These are phyloP conservation scores for Chaetomiaceae sp. DNA, from an alignment of 2,329 filamentous ascomycete genomes.

Conservation along the genomic window DNA sequence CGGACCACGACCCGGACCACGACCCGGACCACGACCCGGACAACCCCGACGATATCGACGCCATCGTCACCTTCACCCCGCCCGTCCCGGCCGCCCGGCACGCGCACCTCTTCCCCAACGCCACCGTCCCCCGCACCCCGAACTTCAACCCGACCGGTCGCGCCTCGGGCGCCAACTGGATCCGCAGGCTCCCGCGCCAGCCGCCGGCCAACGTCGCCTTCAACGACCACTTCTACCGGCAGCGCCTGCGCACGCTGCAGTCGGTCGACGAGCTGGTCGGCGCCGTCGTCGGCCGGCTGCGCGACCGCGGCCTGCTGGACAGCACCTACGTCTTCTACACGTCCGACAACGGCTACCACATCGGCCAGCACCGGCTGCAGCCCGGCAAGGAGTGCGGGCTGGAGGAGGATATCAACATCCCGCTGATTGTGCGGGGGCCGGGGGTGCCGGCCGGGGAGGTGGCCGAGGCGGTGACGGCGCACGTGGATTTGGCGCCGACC, in stretches of 20 bases:
- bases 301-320: constrained; percentile 45
- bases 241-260: constrained; percentile 41
- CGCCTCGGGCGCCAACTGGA: constrained; percentile 43
- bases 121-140: constrained; percentile 55
- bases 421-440: constrained; percentile 57
- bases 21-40: constrained; percentile 4
- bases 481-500: constrained; percentile 61
- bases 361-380: constrained; percentile 54
- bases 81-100: constrained; percentile 58
- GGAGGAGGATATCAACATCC: constrained; percentile 57
- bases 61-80: constrained; percentile 33
- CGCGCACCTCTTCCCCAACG: constrained; percentile 54
- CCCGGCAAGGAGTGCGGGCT: constrained; percentile 56
- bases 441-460: constrained; percentile 43
- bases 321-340: constrained; percentile 57
- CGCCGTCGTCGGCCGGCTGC: constrained; percentile 32
- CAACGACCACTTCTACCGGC: constrained; percentile 46
- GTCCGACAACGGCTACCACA: constrained; percentile 56
- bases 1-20: background rate
- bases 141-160: constrained; percentile 60
- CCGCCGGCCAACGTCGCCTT: constrained; percentile 38
- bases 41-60: constrained; percentile 14
- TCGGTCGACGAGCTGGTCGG: constrained; percentile 43
- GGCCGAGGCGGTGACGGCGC: constrained; percentile 50
- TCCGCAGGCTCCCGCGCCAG: constrained; percentile 37